Base-by-base conservation (phyloP, 2,329 filamentous ascomycete genomes). In the Venturia effusa region DNA sequence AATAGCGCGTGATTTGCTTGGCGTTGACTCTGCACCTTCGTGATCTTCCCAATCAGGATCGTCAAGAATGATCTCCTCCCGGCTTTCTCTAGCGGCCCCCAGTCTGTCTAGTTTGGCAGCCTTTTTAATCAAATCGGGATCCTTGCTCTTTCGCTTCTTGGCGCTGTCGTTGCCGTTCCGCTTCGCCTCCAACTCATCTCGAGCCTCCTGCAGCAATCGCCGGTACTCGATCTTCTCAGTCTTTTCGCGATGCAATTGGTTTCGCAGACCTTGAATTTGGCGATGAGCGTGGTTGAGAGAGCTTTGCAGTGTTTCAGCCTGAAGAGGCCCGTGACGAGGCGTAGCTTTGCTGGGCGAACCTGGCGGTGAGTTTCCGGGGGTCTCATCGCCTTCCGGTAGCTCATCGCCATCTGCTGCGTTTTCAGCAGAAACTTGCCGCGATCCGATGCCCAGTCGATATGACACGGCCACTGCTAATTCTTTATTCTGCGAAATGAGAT, bases 221-320 rank as follows among this genome's bases (percentile, higher is more conserved):
- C 91, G 92, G 63, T 97, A 84, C 76, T 99, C 94, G 34, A 97
- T 84, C 80, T 97, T 99, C 75, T 99, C 94, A 0, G 93, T 97
- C 85, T 97, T 99, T 75, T 99, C 94, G 40, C 94, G 89, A 74
- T 99, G 93, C 59, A 97, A 89, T 70, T 92, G 96, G 74, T 89
- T 92, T 76, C 96, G 92, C 69, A 97, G 84, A 70, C 91, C 96
- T 74, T 97, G 93, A 65, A 99, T 97, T 77, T 96, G 97, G 65
- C 93, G 86, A 74, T 97, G 94, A 45, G 94, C 93, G 74, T 99
- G 94, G 68, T 92, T 88, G 34, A 97, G 82, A 32, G 93, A 97
- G 63, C 92, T 95, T 78, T 94, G 95, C 68, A 99, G 79, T 0
- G 94, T 99, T 77, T 99, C 94, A 0, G 91, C 88, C 75, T 99